phyloP scores from a whole-genome alignment of 495 filamentous ascomycete species.

The Acidiella bohemica region DNA sequence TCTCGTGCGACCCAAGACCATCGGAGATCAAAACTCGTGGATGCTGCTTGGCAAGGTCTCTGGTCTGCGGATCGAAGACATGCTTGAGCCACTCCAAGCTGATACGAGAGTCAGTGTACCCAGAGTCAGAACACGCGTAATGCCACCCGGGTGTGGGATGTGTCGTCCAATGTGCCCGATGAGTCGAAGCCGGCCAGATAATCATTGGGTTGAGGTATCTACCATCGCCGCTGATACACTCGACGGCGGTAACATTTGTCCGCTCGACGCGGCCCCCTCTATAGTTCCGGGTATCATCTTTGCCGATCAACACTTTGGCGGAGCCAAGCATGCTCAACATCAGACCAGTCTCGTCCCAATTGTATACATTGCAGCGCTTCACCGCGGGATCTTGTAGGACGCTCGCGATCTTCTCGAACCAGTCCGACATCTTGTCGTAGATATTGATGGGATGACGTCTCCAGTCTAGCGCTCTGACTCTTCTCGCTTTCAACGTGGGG shows the following conservation, averaged over 20 bases:
- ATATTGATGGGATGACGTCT: too few relatives aligned
- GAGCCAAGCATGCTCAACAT: constrained; percentile 11
- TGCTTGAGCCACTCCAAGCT: constrained; percentile 10
- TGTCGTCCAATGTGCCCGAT: constrained; percentile 11
- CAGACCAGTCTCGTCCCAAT: constrained; percentile 9
- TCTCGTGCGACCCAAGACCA: constrained; percentile 14
- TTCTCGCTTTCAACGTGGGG: too few relatives aligned
- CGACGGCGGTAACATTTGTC: constrained; percentile 10
- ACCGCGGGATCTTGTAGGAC: constrained; percentile 7
- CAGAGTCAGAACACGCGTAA: constrained; percentile 10
- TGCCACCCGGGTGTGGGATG: constrained; percentile 11
- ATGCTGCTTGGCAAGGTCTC: constrained; percentile 4
- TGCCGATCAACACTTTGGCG: constrained; percentile 11
- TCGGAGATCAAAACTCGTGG: constrained; percentile 11
- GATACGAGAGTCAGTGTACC: constrained; percentile 12
- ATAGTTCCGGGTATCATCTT: constrained; percentile 7
- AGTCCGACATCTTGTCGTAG: too few relatives aligned
- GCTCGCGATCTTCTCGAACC: too few relatives aligned
- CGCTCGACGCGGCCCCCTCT: constrained; percentile 14
- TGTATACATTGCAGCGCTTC: constrained; percentile 9
- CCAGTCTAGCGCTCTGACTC: too few relatives aligned
- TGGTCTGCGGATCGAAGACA: constrained; percentile 12
- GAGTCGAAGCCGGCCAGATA: constrained; percentile 11
- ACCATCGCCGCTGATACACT: constrained; percentile 12
- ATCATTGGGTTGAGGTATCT: constrained; percentile 8